Conservation (phyloP, 345 rosid species). For the Fremontodendron californicum region DNA sequence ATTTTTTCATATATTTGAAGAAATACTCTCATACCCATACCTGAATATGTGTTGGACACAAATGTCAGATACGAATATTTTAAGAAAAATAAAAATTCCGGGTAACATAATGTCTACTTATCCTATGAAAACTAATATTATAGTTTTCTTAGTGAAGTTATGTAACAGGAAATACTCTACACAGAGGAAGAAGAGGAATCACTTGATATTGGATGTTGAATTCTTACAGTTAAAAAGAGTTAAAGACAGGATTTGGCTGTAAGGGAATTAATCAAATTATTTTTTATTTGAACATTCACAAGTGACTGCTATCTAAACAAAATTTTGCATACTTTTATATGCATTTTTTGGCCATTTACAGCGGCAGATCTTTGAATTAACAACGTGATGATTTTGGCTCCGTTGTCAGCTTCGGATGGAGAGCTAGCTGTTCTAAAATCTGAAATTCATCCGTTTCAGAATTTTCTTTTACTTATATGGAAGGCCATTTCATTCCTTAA, state of each 20-base stretch:
- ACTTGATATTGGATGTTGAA: not conserved
- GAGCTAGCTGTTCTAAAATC: not conserved
- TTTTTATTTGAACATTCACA: not conserved
- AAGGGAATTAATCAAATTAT: not conserved
- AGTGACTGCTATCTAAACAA: too few species aligned
- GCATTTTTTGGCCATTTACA: not conserved
- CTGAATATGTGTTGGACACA: too few species aligned
- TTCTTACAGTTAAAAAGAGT: not conserved
- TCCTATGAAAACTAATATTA: too few species aligned
- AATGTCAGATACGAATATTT: too few species aligned
- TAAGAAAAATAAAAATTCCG: too few species aligned
- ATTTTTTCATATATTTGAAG: too few species aligned
- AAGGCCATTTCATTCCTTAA: too few species aligned
- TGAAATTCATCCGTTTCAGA: not conserved
- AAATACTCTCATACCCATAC: too few species aligned
- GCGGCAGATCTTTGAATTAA: not conserved
- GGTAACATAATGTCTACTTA: too few species aligned
- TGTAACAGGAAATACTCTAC: too few species aligned
- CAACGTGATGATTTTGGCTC: not conserved
- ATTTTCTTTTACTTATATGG: not conserved
- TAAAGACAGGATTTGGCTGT: not conserved
- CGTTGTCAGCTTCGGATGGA: not conserved
- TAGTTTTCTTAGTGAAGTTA: too few species aligned
- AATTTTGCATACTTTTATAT: conserved; percentile 12
- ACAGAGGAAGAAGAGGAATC: not conserved